Evolutionary conservation across 441 rosid species (phyloP).

Genomic region (Syzygium malaccense): DNA sequence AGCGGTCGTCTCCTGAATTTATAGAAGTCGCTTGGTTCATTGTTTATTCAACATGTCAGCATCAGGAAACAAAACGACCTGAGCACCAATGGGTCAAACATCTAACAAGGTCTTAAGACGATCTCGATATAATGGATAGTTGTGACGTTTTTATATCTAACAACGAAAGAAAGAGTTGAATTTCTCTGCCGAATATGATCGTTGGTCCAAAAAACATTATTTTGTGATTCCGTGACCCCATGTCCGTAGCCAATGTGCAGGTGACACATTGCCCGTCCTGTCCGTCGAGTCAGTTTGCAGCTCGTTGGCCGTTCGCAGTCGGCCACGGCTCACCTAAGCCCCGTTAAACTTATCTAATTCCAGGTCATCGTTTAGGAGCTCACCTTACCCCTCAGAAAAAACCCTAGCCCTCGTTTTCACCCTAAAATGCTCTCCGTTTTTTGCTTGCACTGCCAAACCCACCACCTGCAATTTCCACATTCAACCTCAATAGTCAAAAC

Average conservation of each 20-base stretch:
- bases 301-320: background rate
- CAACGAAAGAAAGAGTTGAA: background rate
- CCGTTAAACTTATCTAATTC: background rate
- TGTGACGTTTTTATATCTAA: background rate
- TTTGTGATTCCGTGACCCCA: background rate
- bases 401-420: background rate
- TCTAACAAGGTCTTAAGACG: background rate
- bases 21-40: background rate
- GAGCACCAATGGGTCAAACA: background rate
- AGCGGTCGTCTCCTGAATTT: background rate
- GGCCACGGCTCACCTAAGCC: background rate
- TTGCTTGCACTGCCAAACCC: background rate
- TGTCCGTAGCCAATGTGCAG: background rate
- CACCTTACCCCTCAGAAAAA: background rate
- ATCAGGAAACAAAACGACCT: background rate
- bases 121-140: background rate
- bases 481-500: background rate
- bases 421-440: background rate
- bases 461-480: background rate
- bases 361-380: background rate
- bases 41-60: background rate
- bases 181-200: background rate
- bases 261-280: background rate
- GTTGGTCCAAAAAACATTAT: background rate
- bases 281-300: background rate